Conservation (phyloP, 345 rosid genomes). For the Salix viminalis region DNA sequence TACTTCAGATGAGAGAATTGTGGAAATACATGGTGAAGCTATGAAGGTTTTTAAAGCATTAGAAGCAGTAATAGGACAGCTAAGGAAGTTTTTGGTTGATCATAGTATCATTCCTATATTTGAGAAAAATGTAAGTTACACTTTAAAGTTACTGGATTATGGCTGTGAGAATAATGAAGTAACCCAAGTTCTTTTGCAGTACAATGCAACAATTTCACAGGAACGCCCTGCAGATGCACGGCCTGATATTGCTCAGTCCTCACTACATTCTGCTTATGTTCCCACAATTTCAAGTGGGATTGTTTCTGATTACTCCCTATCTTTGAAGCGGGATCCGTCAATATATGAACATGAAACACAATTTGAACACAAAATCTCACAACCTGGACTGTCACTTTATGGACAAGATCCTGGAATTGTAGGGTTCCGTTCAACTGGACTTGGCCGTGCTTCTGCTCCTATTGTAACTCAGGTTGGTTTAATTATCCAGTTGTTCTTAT, state of each 20-base stretch:
- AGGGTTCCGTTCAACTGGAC: constrained; percentile 26
- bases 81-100: constrained; percentile 40
- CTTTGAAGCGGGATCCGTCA: constrained; percentile 41
- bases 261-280: constrained; percentile 15
- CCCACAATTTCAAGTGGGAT: constrained; percentile 22
- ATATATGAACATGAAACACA: constrained; percentile 27
- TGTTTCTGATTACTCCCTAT: constrained; percentile 31
- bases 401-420: constrained; percentile 26
- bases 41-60: constrained; percentile 26
- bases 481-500: neutral
- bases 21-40: constrained; percentile 36
- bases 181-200: constrained; percentile 15
- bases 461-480: constrained; percentile 39
- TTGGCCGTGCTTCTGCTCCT: constrained; percentile 27
- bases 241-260: constrained; percentile 20
- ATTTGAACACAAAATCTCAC: constrained; percentile 20
- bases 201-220: constrained; percentile 27
- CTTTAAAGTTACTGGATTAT: neutral
- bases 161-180: neutral
- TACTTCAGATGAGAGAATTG: constrained; percentile 32
- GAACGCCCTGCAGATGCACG: constrained; percentile 26
- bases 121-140: constrained; percentile 36
- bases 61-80: constrained; percentile 34
- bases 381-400: constrained; percentile 24
- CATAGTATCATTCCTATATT: constrained; percentile 35